Evolutionary conservation across 2,329 filamentous ascomycete species (phyloP).

Genomic region (Pezicula radicicola): DNA sequence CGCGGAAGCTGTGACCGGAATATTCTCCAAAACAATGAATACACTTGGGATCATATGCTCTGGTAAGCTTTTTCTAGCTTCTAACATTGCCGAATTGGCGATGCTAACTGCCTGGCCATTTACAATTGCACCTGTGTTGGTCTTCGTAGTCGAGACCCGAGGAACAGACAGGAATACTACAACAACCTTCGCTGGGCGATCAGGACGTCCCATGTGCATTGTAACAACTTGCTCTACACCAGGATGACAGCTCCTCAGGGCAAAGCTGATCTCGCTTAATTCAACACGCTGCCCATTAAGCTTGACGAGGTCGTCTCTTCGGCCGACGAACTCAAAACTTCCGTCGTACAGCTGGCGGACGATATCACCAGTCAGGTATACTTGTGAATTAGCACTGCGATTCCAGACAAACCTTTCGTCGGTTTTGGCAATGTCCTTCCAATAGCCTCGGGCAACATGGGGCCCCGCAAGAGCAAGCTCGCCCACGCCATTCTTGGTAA

Average conservation of each 20-base stretch:
- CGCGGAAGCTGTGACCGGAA: conserved; percentile 24
- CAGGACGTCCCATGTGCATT: conserved; percentile 22
- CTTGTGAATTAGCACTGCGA: background rate
- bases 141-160: background rate
- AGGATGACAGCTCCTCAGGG: conserved; percentile 23
- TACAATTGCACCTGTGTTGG: background rate
- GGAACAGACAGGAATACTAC: conserved; percentile 28
- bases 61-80: conserved; percentile 18
- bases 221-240: conserved; percentile 28
- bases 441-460: background rate
- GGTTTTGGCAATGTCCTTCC: background rate
- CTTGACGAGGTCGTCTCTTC: conserved; percentile 63
- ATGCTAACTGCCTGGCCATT: conserved; percentile 18
- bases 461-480: background rate
- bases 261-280: conserved; percentile 53
- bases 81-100: conserved; percentile 18
- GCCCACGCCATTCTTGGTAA: background rate
- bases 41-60: conserved; percentile 26
- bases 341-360: conserved; percentile 50
- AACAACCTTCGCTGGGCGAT: conserved; percentile 26
- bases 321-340: conserved; percentile 58
- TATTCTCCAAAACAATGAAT: conserved; percentile 19
- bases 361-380: conserved; percentile 29
- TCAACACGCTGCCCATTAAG: conserved; percentile 63
- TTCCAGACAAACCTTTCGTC: background rate